These are phyloP conservation scores for Fusarium veterinarium DNA, from an alignment of 2,329 filamentous ascomycete genomes.

Conservation along the genomic window DNA sequence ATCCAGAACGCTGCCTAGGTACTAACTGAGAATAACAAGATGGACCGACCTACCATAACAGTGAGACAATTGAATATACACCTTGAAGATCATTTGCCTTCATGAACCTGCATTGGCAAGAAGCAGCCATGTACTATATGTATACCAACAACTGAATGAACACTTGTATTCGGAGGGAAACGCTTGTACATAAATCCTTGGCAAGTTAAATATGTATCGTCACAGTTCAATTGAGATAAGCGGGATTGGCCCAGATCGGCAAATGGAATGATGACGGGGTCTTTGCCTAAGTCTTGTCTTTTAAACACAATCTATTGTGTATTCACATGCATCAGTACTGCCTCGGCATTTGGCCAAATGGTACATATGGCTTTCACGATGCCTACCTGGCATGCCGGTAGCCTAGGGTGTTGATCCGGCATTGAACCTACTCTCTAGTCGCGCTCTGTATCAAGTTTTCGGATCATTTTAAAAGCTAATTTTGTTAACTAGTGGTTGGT, in stretches of 20 bases:
- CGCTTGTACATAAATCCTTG: neutral
- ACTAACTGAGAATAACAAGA: too few relatives aligned
- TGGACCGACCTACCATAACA: too few relatives aligned
- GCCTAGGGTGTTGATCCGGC: neutral
- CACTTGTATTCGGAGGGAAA: too few relatives aligned
- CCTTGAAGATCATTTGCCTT: too few relatives aligned
- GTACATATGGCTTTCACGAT: too few relatives aligned
- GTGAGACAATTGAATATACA: too few relatives aligned
- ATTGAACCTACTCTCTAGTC: neutral
- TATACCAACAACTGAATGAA: too few relatives aligned
- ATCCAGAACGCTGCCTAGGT: too few relatives aligned
- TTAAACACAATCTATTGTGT: too few relatives aligned
- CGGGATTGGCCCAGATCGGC: neutral
- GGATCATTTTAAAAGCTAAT: neutral
- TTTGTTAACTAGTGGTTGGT: neutral
- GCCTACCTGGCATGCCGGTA: neutral
- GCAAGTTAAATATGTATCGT: neutral
- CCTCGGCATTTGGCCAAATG: neutral
- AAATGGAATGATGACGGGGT: neutral
- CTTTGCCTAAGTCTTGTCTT: fast-evolving
- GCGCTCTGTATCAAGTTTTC: neutral
- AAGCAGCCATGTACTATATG: too few relatives aligned
- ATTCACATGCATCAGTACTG: neutral
- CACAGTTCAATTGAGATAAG: too few relatives aligned
- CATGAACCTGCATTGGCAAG: too few relatives aligned